These are phyloP conservation scores for Coprinellus aureogranulatus DNA, from an alignment of 768 basidiomycete species.

Conservation along the genomic window DNA sequence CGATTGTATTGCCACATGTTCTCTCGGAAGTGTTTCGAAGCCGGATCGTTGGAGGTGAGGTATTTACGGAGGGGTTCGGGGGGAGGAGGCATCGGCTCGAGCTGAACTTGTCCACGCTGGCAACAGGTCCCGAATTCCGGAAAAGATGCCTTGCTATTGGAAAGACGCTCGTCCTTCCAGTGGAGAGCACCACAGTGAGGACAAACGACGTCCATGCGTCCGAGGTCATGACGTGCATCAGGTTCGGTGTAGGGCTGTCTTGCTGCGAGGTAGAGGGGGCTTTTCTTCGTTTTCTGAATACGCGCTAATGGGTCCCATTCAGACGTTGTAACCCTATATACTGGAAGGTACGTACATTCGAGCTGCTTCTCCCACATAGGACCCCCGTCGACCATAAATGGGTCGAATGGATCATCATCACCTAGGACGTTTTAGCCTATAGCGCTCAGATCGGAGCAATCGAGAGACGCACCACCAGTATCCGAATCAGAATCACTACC, in stretches of 20 bases:
- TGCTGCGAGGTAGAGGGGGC: neutral
- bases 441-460: no score
- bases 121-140: constrained; percentile 11
- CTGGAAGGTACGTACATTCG: no score
- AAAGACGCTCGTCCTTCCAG: neutral
- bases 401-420: no score
- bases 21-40: constrained; percentile 22
- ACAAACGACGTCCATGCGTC: constrained; percentile 2
- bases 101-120: neutral
- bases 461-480: no score
- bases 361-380: no score
- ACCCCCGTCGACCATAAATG: no score
- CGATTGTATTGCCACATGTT: constrained; percentile 38
- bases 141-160: neutral
- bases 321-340: no score
- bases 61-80: constrained; percentile 1
- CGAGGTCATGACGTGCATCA: neutral
- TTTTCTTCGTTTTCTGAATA: no score
- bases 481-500: no score
- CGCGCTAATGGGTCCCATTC: no score
- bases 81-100: neutral
- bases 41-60: constrained; percentile 8
- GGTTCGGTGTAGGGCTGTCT: constrained; percentile 8
- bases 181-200: constrained; percentile 3
- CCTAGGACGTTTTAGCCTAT: no score